phyloP scores from a whole-genome alignment of 805 yeast genomes.

The Yamadazyma takamatsuzukensis region DNA sequence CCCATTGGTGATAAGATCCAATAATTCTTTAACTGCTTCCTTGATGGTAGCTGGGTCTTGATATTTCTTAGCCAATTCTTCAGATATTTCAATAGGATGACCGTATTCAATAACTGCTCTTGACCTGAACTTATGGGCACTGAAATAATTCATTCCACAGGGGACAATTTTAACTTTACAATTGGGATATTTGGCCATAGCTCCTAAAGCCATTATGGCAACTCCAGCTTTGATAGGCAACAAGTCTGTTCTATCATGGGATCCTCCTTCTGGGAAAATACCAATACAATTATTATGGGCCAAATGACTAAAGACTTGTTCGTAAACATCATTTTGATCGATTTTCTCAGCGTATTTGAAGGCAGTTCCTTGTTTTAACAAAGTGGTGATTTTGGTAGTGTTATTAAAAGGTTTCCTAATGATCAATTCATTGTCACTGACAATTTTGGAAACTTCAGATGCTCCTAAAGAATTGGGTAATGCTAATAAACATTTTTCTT shows the following conservation, averaged over 20 bases:
- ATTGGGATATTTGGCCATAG: slow-evolving; percentile 73
- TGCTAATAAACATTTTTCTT: slow-evolving; percentile 64
- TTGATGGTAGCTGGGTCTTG: slow-evolving; percentile 61
- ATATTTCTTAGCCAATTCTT: slow-evolving; percentile 60
- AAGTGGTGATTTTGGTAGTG: slow-evolving; percentile 37
- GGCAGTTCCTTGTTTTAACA: slow-evolving; percentile 49
- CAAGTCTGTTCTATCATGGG: slow-evolving; percentile 90
- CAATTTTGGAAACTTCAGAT: slow-evolving; percentile 62
- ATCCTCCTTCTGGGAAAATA: slow-evolving; percentile 97
- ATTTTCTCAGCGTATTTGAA: slow-evolving; percentile 79
- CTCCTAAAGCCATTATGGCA: slow-evolving; percentile 96
- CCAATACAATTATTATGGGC: slow-evolving; percentile 81
- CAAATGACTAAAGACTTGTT: slow-evolving; percentile 79
- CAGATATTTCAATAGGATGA: slow-evolving; percentile 65
- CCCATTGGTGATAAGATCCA: slow-evolving; percentile 69
- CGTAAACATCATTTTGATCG: slow-evolving; percentile 81
- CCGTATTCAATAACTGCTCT: slow-evolving; percentile 96
- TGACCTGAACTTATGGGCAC: slow-evolving; percentile 91
- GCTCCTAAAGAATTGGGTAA: slow-evolving; percentile 78
- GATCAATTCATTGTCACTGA: slow-evolving; percentile 66
- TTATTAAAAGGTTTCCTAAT: slow-evolving; percentile 69
- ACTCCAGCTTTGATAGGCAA: slow-evolving; percentile 96
- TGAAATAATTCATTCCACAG: slow-evolving; percentile 96
- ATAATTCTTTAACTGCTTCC: slow-evolving; percentile 68
- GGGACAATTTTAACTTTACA: slow-evolving; percentile 87